phyloP scores from a whole-genome alignment of 352 stramenopile species.

The Stramenopiles sp. region DNA sequence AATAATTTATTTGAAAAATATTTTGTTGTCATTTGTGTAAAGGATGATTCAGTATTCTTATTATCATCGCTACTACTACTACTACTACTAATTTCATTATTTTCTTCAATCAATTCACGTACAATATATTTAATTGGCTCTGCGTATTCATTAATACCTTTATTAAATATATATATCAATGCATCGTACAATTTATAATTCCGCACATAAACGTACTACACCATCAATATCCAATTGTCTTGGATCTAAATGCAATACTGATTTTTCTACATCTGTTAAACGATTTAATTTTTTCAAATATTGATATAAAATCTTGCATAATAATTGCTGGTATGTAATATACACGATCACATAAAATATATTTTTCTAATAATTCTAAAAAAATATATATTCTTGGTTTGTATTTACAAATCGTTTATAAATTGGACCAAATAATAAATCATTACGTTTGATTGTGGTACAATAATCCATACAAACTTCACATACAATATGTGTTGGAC shows the following conservation, averaged over 20 bases:
- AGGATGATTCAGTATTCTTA: slow-evolving; percentile 11
- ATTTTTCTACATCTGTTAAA: slow-evolving; percentile 11
- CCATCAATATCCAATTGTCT: slow-evolving; percentile 9
- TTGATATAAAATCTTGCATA: slow-evolving; percentile 11
- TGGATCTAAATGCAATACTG: slow-evolving; percentile 9
- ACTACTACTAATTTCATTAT: slow-evolving; percentile 11
- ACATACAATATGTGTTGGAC: slow-evolving; percentile 10
- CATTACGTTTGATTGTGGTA: slow-evolving; percentile 9
- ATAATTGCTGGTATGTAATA: slow-evolving; percentile 10
- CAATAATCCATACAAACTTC: slow-evolving; percentile 11
- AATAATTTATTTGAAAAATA: slow-evolving; percentile 11
- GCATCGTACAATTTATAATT: slow-evolving; percentile 8
- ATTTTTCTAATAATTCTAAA: slow-evolving; percentile 11
- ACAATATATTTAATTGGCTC: slow-evolving; percentile 11
- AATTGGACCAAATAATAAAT: slow-evolving; percentile 11
- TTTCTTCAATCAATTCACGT: slow-evolving; percentile 11
- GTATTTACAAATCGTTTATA: slow-evolving; percentile 11
- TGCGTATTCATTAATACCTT: slow-evolving; percentile 11
- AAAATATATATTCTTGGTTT: slow-evolving; percentile 12
- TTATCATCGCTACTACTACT: slow-evolving; percentile 10
- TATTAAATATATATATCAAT: slow-evolving; percentile 11
- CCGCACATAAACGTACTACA: slow-evolving; percentile 8
- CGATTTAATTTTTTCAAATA: slow-evolving; percentile 12
- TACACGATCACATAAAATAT: slow-evolving; percentile 11
- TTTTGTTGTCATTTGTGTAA: slow-evolving; percentile 10